Evolutionary conservation across 148 eudicot species (phyloP).

Genomic region (Chenopodium quinoa): DNA sequence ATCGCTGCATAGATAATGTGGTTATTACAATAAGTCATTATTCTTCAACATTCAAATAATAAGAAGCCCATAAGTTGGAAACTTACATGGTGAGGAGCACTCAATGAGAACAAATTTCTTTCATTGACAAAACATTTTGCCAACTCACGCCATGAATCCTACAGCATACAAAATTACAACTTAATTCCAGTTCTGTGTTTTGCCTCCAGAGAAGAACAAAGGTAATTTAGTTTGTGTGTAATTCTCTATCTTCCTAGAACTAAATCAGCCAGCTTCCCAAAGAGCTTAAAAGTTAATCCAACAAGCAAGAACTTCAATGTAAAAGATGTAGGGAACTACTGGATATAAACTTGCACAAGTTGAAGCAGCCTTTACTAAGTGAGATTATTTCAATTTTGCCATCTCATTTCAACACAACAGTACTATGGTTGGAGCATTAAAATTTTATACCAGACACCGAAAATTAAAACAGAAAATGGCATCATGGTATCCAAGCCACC

Average conservation of each 20-base stretch:
- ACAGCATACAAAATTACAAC: constrained; percentile 31
- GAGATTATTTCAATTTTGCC: neutral
- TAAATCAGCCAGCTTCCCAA: neutral
- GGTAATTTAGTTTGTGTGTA: neutral
- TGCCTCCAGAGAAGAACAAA: neutral
- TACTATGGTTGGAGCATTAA: neutral
- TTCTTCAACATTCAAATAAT: constrained; percentile 1
- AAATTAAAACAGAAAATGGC: neutral
- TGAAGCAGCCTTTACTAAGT: neutral
- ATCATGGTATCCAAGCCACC: neutral
- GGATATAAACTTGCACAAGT: neutral
- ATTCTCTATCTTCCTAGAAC: neutral
- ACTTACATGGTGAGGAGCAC: constrained; percentile 78
- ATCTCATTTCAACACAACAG: neutral
- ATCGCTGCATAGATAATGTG: constrained; percentile 52
- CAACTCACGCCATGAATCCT: constrained; percentile 87
- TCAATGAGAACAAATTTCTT: constrained; percentile 54
- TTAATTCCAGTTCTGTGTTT: constrained; percentile 1
- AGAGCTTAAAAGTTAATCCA: neutral
- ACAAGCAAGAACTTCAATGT: neutral
- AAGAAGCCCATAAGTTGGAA: neutral
- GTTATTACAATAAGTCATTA: neutral
- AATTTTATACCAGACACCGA: neutral
- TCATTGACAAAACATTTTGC: constrained; percentile 72
- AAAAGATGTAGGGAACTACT: neutral